Base-by-base conservation (phyloP, 495 filamentous ascomycete genomes). In the Neurospora hispaniola region DNA sequence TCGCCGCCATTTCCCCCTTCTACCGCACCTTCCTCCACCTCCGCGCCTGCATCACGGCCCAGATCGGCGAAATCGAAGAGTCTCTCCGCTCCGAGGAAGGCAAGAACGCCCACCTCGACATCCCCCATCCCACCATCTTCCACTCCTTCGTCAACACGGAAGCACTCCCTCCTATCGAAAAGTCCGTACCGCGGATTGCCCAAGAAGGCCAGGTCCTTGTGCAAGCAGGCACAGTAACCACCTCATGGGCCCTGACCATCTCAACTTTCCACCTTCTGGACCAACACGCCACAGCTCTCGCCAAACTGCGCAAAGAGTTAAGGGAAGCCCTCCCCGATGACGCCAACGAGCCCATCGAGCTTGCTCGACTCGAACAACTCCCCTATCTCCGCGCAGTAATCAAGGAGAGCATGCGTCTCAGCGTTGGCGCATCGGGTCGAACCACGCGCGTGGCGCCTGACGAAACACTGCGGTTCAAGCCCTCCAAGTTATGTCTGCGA, bases 331-430 rank as follows among this genome's bases (percentile, higher is more conserved):
- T 75, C n/a, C 72, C 74, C 0, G 72, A 75, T 35, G 35, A 31
- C 27, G 27, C 27, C 27, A 31, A 31, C n/a, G 43, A 46, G 43
- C 20, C 43, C 18, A 9, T 20, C 43, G 43, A 46, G 8, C 43
- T 46, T n/a, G 43, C 43, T 46, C 43, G 43, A 3, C 43, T 46
- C 4, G n/a, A 46, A 18, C 43, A 46, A 4, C 43, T 46, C 43
- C 81, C 81, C 3, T 83, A 83, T 68, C 77, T 87, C 4, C 74
- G 77, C 16, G 85, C 81, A 14, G 76, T 84, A 42, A 80, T 87
- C 69, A 78, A 84, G 16, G 85, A 88, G 70, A 78, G 78, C 23
- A 71, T 86, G 27, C 78, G 86, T 0, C 77, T 85, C 5, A 80
- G 77, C 54, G 76, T 80, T 78, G 87, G 10, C 82, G 83, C 77